Percentiles rank a stretch among this genome's conserved stretches.
Evolutionary conservation across 441 rosid species (phyloP).

Genomic region (Pelargonium australe): DNA sequence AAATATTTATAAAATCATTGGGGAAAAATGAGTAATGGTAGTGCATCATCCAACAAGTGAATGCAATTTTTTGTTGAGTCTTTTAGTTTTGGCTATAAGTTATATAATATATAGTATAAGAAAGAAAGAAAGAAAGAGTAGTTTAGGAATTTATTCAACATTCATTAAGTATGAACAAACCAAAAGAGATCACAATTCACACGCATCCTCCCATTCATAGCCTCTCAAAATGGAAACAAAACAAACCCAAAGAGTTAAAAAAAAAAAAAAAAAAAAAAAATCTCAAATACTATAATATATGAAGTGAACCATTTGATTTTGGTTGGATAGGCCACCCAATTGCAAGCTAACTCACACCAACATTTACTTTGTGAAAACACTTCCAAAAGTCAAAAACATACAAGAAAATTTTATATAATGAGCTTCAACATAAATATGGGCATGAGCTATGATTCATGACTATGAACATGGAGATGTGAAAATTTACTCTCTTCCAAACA

Average conservation of each 20-base stretch:
- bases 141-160: too few relatives aligned
- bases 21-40: too few relatives aligned
- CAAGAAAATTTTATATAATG: neutral
- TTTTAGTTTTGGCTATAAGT: too few relatives aligned
- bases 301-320: conserved; percentile 1
- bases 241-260: neutral
- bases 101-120: too few relatives aligned
- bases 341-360: conserved; percentile 2
- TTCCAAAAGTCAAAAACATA: neutral
- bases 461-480: neutral
- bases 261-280: neutral
- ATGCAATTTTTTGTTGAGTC: too few relatives aligned
- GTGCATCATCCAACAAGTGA: too few relatives aligned
- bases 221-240: neutral
- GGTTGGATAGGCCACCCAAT: conserved; percentile 7
- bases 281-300: neutral
- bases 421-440: neutral
- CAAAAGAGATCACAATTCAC: too few relatives aligned
- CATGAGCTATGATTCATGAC: neutral
- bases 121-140: too few relatives aligned
- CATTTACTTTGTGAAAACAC: neutral
- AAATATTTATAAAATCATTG: too few relatives aligned
- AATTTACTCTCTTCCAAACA: neutral
- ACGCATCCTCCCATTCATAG: neutral
- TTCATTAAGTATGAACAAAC: too few relatives aligned